Percentiles rank a stretch among this genome's conserved stretches.
These are phyloP conservation scores for Carex kokanica DNA, from an alignment of 176 grass and related monocot genomes.

Conservation along the genomic window DNA sequence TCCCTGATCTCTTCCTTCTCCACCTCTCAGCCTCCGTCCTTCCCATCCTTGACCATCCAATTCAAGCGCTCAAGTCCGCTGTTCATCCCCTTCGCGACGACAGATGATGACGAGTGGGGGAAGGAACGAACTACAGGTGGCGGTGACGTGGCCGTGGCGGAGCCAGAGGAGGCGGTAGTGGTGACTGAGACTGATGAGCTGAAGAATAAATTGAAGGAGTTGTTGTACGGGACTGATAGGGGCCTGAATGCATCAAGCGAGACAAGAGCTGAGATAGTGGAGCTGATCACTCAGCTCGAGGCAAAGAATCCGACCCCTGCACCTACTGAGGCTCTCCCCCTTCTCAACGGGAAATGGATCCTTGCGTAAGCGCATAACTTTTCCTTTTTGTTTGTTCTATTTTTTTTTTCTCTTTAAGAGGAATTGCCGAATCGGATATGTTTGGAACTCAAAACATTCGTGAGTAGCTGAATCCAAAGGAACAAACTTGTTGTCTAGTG, in stretches of 20 bases:
- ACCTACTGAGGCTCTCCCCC: conserved; percentile 71
- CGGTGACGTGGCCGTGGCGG: conserved; percentile 28
- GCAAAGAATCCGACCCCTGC: conserved; percentile 77
- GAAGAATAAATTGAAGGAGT: conserved; percentile 67
- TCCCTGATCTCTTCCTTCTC: not conserved
- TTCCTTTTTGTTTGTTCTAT: not conserved
- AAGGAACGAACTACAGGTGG: conserved; percentile 19
- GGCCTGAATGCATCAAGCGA: conserved; percentile 80
- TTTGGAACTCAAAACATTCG: not conserved
- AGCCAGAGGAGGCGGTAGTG: conserved; percentile 19
- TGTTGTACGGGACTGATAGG: conserved; percentile 75
- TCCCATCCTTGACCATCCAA: conserved; percentile 6
- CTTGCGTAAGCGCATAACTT: conserved; percentile 50
- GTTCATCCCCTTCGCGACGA: conserved; percentile 14
- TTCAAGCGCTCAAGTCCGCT: not conserved
- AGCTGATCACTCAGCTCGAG: conserved; percentile 89
- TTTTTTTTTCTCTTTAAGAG: not conserved
- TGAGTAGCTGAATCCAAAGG: not conserved
- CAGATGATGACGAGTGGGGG: conserved; percentile 78
- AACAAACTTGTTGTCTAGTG: not conserved
- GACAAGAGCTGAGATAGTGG: conserved; percentile 72
- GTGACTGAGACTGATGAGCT: conserved; percentile 45
- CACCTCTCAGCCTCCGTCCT: not conserved
- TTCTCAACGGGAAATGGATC: conserved; percentile 95
- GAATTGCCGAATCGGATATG: not conserved